A percentile compares a stretch with the other conserved stretches of the same genome.
phyloP scores from a whole-genome alignment of 2,329 filamentous ascomycete species.

The Penicillium sp. region DNA sequence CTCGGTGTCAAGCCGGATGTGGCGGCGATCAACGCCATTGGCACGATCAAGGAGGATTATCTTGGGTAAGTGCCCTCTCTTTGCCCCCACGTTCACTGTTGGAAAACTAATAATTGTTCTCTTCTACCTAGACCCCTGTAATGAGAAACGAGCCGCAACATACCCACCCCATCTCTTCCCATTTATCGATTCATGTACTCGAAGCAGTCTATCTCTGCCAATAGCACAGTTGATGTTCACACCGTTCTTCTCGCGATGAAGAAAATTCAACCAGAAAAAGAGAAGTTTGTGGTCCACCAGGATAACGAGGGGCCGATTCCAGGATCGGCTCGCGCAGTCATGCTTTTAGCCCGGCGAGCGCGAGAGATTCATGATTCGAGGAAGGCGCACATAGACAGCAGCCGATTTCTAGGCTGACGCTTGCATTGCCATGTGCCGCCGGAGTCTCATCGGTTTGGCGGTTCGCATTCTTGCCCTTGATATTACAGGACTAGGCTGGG shows the following conservation, averaged over 20 bases:
- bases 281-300: constrained; percentile 5
- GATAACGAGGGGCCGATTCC: not conserved
- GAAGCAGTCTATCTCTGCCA: constrained; percentile 1
- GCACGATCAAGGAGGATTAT: constrained; percentile 83
- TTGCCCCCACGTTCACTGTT: not conserved
- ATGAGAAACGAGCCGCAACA: constrained; percentile 27
- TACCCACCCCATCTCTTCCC: constrained; percentile 17
- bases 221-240: constrained; percentile 3
- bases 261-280: constrained; percentile 5
- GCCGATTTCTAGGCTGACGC: not conserved
- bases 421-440: not conserved
- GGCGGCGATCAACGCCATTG: constrained; percentile 93
- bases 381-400: constrained; percentile 7
- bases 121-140: constrained; percentile 33
- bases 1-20: constrained; percentile 93
- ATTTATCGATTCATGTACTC: constrained; percentile 15
- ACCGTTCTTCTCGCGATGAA: not conserved
- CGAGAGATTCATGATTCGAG: not conserved
- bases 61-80: constrained; percentile 43
- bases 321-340: not conserved
- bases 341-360: not conserved
- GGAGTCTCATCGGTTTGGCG: not conserved
- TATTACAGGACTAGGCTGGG: not conserved
- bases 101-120: not conserved
- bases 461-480: not conserved